Evolutionary conservation across 176 grass and related monocot genomes (phyloP), one percentile per base, ranked within the genome.

Genomic region (Bolboschoenus planiculmis): DNA sequence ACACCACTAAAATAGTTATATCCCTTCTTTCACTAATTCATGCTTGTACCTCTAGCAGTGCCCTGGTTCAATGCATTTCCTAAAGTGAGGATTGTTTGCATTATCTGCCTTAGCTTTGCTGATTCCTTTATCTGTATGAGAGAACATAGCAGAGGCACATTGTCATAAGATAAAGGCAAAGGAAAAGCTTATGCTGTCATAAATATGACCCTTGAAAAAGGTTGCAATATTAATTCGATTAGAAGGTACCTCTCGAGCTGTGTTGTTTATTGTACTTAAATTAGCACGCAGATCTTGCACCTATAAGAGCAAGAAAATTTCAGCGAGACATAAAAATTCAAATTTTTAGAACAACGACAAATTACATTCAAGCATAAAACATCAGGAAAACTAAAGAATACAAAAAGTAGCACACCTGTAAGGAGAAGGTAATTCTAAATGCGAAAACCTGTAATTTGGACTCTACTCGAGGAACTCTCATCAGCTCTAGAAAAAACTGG

Each of bases 31-130:
- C 11, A 51, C 14, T 51, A 76, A 76, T 76, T 76, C 42, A 51
- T 33, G 72, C 21, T 80, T 23, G 21, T 78, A 86, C 88, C 85
- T 91, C 89, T 90, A 63, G 92, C 89, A 55, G 95, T 97, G 84
- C 92, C 92, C 88, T 97, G 95, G 80, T 97, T 97, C 79, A 94
- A 79, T 76, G 92, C 95, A 88, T 97, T 97, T 79, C 95, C 95
- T 88, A 97, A 84, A 20, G 95, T 94, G 60, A 97, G 95, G 88
- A 97, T 94, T 46, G 92, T 94, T 89, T 97, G 90, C 92, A 94
- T 97, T 91, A 97, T 93, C 74, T 97, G 92, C 16, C 90, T 68
- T 86, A 94, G 88, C 84, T 97, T 94, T 77, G 89, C 83, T 70
- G 90, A 94, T 31, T 90, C 85, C 61, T 90, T 93, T 44, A 93